Evolutionary conservation across 768 basidiomycete genomes (phyloP).

Genomic region (Trametes cingulata): DNA sequence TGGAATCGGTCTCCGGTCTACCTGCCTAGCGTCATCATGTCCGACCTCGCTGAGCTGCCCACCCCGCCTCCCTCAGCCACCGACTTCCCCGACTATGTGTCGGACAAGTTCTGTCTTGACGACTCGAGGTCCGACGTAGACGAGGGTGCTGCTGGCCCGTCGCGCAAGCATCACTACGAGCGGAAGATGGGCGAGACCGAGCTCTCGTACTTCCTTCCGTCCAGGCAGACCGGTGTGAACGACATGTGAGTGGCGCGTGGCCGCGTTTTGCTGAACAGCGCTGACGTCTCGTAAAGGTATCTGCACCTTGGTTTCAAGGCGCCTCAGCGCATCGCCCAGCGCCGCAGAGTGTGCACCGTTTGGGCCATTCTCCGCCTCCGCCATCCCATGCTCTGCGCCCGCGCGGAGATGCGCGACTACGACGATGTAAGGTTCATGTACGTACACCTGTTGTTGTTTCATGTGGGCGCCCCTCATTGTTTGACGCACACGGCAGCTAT

Average conservation of each 20-base stretch:
- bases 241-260: constrained; percentile 62
- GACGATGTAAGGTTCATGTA: constrained; percentile 70
- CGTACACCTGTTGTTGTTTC: constrained; percentile 28
- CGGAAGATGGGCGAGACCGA: constrained; percentile 74
- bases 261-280: not conserved
- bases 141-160: not conserved
- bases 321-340: constrained; percentile 42
- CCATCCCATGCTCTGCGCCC: constrained; percentile 72
- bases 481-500: constrained; percentile 40
- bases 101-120: constrained; percentile 1
- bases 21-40: not conserved
- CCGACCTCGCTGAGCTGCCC: constrained; percentile 9
- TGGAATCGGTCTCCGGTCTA: not conserved
- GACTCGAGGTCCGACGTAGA: not conserved
- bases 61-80: constrained; percentile 25
- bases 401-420: constrained; percentile 59
- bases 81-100: constrained; percentile 5
- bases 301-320: constrained; percentile 70
- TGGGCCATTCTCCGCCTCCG: constrained; percentile 74
- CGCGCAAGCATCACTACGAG: constrained; percentile 34
- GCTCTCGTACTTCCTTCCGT: constrained; percentile 76
- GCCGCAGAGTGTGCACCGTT: constrained; percentile 51
- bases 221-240: constrained; percentile 78
- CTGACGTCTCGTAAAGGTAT: constrained; percentile 53
- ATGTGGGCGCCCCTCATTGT: not conserved